Evolutionary conservation across 2,329 filamentous ascomycete genomes (phyloP).

Genomic region (Cercospora beticola): DNA sequence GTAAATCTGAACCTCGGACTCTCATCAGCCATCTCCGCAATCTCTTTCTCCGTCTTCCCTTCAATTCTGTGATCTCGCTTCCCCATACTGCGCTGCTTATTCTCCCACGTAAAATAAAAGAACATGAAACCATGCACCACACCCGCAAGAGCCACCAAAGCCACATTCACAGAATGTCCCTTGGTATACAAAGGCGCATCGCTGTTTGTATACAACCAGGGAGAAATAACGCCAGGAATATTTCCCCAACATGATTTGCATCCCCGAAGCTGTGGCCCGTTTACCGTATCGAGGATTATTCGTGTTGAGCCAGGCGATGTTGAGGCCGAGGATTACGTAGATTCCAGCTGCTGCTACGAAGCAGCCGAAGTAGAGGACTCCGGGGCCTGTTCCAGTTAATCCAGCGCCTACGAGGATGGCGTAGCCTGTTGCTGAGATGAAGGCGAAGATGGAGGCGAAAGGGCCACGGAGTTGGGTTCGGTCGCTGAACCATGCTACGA

Average conservation of each 20-base stretch:
- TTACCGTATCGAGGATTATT: conserved; percentile 76
- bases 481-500: conserved; percentile 66
- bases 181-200: conserved; percentile 50
- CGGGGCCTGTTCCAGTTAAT: conserved; percentile 42
- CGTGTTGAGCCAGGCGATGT: conserved; percentile 53
- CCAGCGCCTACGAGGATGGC: conserved; percentile 63
- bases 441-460: conserved; percentile 62
- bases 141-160: conserved; percentile 50
- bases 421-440: conserved; percentile 32
- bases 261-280: conserved; percentile 67
- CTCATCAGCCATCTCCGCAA: conserved; percentile 47
- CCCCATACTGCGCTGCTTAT: conserved; percentile 41
- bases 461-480: conserved; percentile 64
- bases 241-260: conserved; percentile 75
- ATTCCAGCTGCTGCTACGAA: conserved; percentile 72
- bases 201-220: conserved; percentile 54
- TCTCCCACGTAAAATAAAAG: conserved; percentile 39
- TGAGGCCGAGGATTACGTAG: conserved; percentile 60
- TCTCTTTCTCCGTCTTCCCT: conserved; percentile 45
- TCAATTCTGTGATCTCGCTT: conserved; percentile 42
- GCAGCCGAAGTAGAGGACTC: conserved; percentile 72
- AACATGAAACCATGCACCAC: conserved; percentile 42
- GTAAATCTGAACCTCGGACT: conserved; percentile 48
- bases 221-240: conserved; percentile 40
- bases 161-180: conserved; percentile 47